Base-by-base conservation (phyloP, 1,139 yeast species). In the Nakaseomyces uthaithaninus region DNA sequence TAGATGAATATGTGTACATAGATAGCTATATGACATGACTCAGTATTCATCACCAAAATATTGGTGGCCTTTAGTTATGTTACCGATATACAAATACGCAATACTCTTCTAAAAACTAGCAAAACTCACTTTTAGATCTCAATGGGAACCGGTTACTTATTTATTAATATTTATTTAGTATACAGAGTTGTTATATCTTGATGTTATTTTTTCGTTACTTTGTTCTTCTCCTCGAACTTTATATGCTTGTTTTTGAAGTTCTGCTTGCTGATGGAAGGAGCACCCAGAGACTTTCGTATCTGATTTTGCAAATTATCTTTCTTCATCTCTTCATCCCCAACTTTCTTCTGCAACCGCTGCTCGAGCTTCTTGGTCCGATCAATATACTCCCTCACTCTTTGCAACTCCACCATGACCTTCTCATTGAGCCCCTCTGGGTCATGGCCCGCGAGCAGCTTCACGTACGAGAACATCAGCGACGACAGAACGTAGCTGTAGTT, bases 361-460 rank as follows among this genome's bases (percentile, higher is more conserved):
- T 41, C 27, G 4, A 22, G 15, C 16, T 24, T 27, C n/a, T 30
- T 36, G 4, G 30, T 28, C 54, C 79, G 70, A 31, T 69, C 71
- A 80, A 85, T 80, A 52, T 80, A 80, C 12, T 69, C 59, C 58
- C 81, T 82, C 31, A 87, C 80, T 47, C 94, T 68, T 17, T 68
- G 69, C 40, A 87, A 67, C 57, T 87, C 95, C 19, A 68, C 66
- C 78, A 78, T 75, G 4, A 86, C 35, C 12, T 31, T 72, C 0
- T 81, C 77, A 47, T 45, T 31, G 42, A 54, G 37, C 25, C 57
- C 57, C 28, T 53, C 53, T n/a, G 45, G 47, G 19, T 48, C 46
- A 16, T 50, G 40, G 9, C 35, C 35, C 6, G 35, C 7, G 8
- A 31, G 25, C 25, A 59, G 41, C 42, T 59, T 59, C 54, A 54